Conservation (phyloP, 148 eudicot species). For the Hydrangea macrophylla region DNA sequence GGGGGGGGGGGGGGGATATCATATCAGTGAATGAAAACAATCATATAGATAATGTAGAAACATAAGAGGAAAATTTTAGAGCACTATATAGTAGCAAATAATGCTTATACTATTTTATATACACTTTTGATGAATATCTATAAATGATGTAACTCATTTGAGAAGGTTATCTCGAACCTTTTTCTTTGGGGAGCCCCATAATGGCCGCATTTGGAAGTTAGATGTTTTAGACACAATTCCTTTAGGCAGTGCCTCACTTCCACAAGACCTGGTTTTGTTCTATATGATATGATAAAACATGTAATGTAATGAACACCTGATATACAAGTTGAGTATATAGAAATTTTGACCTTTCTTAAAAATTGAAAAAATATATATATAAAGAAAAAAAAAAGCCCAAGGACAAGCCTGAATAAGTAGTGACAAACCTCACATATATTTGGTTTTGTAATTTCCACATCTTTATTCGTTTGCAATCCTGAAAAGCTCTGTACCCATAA, state of each 20-base stretch:
- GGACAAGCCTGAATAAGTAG: too few species aligned
- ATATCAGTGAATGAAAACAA: too few species aligned
- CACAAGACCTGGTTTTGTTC: constrained; percentile 41
- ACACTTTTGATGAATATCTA: background rate
- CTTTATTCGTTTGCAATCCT: constrained; percentile 23
- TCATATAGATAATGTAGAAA: too few species aligned
- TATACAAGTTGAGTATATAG: too few species aligned
- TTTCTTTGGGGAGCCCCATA: constrained; percentile 48
- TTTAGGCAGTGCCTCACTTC: constrained; percentile 55
- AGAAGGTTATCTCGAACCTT: constrained; percentile 30
- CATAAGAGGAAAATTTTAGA: too few species aligned
- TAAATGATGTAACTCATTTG: background rate
- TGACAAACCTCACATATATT: constrained; percentile 48
- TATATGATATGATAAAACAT: constrained; percentile 18
- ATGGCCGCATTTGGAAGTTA: constrained; percentile 60
- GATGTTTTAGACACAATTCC: constrained; percentile 53
- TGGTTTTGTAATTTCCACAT: constrained; percentile 20
- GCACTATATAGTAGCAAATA: constrained; percentile 6
- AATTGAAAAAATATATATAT: background rate
- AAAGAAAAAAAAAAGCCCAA: background rate
- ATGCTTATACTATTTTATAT: background rate
- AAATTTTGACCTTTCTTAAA: too few species aligned
- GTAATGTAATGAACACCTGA: too few species aligned
- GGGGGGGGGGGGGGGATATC: too few species aligned
- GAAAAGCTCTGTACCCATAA: constrained; percentile 34